Conservation (phyloP, 2,329 filamentous ascomycete genomes). For the Hysterium pulicare region DNA sequence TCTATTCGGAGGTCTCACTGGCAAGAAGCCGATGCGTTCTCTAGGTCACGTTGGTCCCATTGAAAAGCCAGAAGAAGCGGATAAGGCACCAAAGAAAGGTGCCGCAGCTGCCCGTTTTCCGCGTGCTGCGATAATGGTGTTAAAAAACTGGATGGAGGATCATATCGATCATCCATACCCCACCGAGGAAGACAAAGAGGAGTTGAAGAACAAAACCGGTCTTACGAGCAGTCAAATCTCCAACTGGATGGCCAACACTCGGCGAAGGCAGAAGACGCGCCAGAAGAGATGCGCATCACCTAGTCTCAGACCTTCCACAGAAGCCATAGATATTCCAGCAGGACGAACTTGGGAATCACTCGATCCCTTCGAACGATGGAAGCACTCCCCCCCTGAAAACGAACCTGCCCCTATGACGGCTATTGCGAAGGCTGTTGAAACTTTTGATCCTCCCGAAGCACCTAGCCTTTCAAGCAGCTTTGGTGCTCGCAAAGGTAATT, state of each 20-base stretch:
- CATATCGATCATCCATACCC: conserved; percentile 84
- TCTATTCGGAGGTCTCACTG: conserved; percentile 32
- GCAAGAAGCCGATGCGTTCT: conserved; percentile 36
- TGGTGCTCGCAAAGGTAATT: conserved; percentile 45
- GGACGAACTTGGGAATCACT: conserved; percentile 52
- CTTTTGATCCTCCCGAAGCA: conserved; percentile 29
- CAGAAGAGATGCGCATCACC: conserved; percentile 67
- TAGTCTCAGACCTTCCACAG: conserved; percentile 58
- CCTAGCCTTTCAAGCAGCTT: conserved; percentile 37
- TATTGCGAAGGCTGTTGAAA: conserved; percentile 59
- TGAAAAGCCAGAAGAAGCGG: conserved; percentile 23
- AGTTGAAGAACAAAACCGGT: conserved; percentile 73
- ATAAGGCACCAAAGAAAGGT: conserved; percentile 29
- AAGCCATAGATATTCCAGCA: conserved; percentile 71
- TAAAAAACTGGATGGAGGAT: conserved; percentile 80
- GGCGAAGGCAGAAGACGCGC: conserved; percentile 75
- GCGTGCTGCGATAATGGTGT: conserved; percentile 70
- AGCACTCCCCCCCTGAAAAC: conserved; percentile 66
- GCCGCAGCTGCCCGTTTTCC: conserved; percentile 58
- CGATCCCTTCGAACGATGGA: conserved; percentile 66
- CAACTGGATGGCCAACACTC: conserved; percentile 90
- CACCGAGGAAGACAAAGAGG: conserved; percentile 80
- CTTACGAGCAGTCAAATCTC: conserved; percentile 80
- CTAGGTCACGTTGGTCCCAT: conserved; percentile 36
- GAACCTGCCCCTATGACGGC: conserved; percentile 63